Percentiles rank a stretch among this genome's conserved stretches.
Evolutionary conservation across 441 rosid species (phyloP).

Genomic region (Gossypium schwendimanii): DNA sequence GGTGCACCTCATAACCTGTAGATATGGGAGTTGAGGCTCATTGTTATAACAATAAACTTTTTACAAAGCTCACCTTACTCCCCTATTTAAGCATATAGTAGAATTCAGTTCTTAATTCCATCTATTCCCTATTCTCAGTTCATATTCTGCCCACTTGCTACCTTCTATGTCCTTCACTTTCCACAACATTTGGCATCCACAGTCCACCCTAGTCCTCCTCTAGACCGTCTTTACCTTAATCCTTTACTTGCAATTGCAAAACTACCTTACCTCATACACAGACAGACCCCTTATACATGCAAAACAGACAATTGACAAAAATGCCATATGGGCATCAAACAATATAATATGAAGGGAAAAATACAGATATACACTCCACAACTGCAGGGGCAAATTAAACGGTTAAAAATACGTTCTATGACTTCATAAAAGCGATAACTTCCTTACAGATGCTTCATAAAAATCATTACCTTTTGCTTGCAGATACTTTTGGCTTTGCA

Average conservation of each 20-base stretch:
- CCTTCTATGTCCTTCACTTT: background rate
- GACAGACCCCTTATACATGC: background rate
- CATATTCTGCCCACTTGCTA: background rate
- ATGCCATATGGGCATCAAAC: background rate
- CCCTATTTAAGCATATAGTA: background rate
- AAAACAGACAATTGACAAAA: background rate
- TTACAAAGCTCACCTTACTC: background rate
- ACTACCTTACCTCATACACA: background rate
- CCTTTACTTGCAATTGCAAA: background rate
- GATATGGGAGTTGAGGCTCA: background rate
- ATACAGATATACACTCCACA: background rate
- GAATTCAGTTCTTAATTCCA: background rate
- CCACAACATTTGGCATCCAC: background rate
- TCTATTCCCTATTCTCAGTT: background rate
- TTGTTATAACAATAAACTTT: background rate
- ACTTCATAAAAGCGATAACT: background rate
- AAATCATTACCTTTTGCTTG: constrained; percentile 47
- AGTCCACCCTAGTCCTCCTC: background rate
- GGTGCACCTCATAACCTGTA: background rate
- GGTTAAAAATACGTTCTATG: background rate
- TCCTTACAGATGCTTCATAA: background rate
- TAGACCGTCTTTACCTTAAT: background rate
- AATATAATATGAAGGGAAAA: background rate
- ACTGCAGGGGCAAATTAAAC: background rate
- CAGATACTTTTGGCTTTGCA: constrained; percentile 39